These are phyloP conservation scores for Thalassia testudinum DNA, from an alignment of 116 monocot genomes.

Conservation along the genomic window DNA sequence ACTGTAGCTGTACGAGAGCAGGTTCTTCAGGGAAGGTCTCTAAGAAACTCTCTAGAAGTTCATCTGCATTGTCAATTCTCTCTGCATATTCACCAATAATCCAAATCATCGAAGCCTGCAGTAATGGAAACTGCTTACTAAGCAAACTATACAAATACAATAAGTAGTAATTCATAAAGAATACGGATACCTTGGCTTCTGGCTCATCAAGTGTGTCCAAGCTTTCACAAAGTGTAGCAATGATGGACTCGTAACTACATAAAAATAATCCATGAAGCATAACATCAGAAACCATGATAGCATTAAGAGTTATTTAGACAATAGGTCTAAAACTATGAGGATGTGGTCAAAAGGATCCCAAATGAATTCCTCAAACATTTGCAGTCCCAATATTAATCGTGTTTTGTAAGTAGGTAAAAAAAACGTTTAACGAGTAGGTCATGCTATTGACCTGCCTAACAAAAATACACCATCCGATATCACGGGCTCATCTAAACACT, in stretches of 20 bases:
- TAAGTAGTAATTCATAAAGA: neutral
- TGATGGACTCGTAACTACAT: constrained; percentile 91
- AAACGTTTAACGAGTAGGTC: no score
- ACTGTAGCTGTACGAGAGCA: constrained; percentile 85
- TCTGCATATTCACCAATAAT: constrained; percentile 99
- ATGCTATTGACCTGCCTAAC: no score
- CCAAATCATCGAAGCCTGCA: constrained; percentile 99
- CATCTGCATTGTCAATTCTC: constrained; percentile 99
- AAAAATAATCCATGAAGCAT: neutral
- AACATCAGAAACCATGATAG: neutral
- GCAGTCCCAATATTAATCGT: no score
- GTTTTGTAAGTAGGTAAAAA: no score
- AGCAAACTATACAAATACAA: neutral
- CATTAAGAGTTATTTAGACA: no score
- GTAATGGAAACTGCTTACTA: constrained; percentile 1
- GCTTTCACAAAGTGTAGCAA: constrained; percentile 98
- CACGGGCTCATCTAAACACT: no score
- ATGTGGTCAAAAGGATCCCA: no score
- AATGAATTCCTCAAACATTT: no score
- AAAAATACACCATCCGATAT: no score
- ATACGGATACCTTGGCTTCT: constrained; percentile 75
- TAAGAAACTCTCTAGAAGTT: constrained; percentile 96
- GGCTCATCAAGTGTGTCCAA: constrained; percentile 98
- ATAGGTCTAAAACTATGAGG: no score
- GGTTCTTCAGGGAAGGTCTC: constrained; percentile 97